These are phyloP conservation scores for Aphanomyces euteiches DNA, from an alignment of 352 stramenopile genomes.

Conservation along the genomic window DNA sequence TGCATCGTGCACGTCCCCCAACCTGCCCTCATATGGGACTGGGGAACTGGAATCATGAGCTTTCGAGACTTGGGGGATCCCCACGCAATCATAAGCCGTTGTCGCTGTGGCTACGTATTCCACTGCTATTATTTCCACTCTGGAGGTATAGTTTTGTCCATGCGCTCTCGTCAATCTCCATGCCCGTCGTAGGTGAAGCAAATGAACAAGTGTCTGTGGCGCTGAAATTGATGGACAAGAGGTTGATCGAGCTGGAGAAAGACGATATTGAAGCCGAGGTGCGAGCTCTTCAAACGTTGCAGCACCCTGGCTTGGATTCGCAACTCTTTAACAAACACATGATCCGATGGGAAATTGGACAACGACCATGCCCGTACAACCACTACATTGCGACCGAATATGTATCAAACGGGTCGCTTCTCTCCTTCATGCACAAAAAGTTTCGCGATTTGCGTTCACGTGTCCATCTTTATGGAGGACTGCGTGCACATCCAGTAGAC, in stretches of 20 bases:
- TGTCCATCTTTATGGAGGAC: neutral
- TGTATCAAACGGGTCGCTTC: conserved; percentile 72
- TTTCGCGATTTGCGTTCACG: neutral
- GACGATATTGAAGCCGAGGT: conserved; percentile 82
- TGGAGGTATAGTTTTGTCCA: conserved; percentile 35
- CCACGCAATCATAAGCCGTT: conserved; percentile 67
- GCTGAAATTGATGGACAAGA: conserved; percentile 78
- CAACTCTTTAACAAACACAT: conserved; percentile 64
- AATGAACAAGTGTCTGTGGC: conserved; percentile 55
- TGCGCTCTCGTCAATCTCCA: neutral
- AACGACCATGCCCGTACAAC: conserved; percentile 52
- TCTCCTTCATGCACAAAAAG: conserved; percentile 64
- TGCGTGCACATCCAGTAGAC: neutral
- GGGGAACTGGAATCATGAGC: conserved; percentile 58
- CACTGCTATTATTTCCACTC: conserved; percentile 68
- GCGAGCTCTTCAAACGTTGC: conserved; percentile 72
- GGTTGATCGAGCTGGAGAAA: conserved; percentile 59
- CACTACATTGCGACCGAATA: conserved; percentile 81
- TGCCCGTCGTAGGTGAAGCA: neutral
- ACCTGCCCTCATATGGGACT: conserved; percentile 68
- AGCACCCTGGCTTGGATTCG: conserved; percentile 70
- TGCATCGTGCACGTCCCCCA: conserved; percentile 62
- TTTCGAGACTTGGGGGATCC: conserved; percentile 51
- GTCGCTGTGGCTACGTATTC: conserved; percentile 77
- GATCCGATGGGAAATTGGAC: conserved; percentile 71